Conservation (phyloP, 164 flowering plant species). For the Vitis vinifera region DNA sequence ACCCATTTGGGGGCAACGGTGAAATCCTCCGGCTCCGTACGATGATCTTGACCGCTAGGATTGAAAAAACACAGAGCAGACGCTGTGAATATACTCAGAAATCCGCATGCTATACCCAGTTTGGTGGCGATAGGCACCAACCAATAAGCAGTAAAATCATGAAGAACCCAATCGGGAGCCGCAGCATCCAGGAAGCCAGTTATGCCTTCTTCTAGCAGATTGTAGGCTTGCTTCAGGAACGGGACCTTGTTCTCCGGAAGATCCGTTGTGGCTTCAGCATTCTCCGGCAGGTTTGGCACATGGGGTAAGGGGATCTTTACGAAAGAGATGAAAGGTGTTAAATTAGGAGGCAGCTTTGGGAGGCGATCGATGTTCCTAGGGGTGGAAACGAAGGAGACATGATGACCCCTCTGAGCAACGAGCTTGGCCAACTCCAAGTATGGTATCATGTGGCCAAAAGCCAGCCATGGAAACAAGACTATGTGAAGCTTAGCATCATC, state of each 20-base stretch:
- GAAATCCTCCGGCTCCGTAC: too few species aligned
- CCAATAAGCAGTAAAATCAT: too few species aligned
- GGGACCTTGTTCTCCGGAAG: constrained; percentile 20
- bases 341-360: constrained; percentile 13
- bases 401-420: constrained; percentile 38
- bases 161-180: too few species aligned
- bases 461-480: constrained; percentile 28
- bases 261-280: constrained; percentile 51
- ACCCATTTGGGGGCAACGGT: too few species aligned
- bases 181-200: too few species aligned
- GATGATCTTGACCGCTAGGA: too few species aligned
- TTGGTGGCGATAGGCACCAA: too few species aligned
- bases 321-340: constrained; percentile 15
- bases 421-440: constrained; percentile 24
- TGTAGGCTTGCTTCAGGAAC: too few species aligned
- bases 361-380: constrained; percentile 35
- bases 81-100: too few species aligned
- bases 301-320: constrained; percentile 37
- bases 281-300: constrained; percentile 24
- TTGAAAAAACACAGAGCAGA: too few species aligned
- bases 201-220: too few species aligned
- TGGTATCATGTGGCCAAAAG: constrained; percentile 25
- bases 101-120: too few species aligned
- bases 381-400: constrained; percentile 31
- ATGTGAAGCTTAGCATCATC: constrained; percentile 9